phyloP scores from a whole-genome alignment of 2,329 filamentous ascomycete genomes.

The Talaromyces sp. region DNA sequence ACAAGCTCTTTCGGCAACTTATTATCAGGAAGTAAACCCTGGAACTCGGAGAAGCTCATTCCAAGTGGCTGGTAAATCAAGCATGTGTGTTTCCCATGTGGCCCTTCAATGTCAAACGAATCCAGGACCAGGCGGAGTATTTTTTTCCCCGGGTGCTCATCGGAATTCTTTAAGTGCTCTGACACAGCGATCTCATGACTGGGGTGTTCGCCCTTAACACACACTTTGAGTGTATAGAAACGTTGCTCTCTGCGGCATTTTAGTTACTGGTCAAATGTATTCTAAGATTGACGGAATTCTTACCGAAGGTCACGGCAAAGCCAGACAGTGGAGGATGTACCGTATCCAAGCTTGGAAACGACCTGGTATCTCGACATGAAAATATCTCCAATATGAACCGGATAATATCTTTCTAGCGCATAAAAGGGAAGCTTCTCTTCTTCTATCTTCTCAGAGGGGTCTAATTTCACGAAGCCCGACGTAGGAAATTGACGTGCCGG shows the following conservation, averaged over 20 bases:
- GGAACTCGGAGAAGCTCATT: conserved; percentile 36
- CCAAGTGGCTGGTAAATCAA: conserved; percentile 39
- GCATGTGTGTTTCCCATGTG: conserved; percentile 21
- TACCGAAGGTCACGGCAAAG: conserved; percentile 17
- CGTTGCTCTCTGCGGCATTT: conserved; percentile 9
- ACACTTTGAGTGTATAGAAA: conserved; percentile 16
- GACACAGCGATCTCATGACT: conserved; percentile 21
- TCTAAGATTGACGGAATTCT: background rate
- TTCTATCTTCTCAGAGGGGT: conserved; percentile 11
- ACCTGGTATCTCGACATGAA: conserved; percentile 18
- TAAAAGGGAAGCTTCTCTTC: conserved; percentile 15
- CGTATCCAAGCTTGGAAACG: conserved; percentile 21
- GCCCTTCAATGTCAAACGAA: conserved; percentile 3
- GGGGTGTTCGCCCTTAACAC: conserved; percentile 10
- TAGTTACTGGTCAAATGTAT: conserved; percentile 1
- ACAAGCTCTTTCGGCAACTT: conserved; percentile 18
- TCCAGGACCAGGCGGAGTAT: conserved; percentile 15
- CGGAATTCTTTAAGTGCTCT: conserved; percentile 17
- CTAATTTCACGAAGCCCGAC: conserved; percentile 11
- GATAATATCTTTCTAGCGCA: conserved; percentile 14
- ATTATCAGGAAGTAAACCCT: conserved; percentile 22
- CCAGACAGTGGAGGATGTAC: conserved; percentile 20
- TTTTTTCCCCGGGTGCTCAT: conserved; percentile 24
- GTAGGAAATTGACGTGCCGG: conserved; percentile 12
- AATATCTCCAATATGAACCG: conserved; percentile 13